Evolutionary conservation across 1,139 yeast species (phyloP), one percentile per base, ranked within the genome.

Genomic region (Eremothecium gossypii): DNA sequence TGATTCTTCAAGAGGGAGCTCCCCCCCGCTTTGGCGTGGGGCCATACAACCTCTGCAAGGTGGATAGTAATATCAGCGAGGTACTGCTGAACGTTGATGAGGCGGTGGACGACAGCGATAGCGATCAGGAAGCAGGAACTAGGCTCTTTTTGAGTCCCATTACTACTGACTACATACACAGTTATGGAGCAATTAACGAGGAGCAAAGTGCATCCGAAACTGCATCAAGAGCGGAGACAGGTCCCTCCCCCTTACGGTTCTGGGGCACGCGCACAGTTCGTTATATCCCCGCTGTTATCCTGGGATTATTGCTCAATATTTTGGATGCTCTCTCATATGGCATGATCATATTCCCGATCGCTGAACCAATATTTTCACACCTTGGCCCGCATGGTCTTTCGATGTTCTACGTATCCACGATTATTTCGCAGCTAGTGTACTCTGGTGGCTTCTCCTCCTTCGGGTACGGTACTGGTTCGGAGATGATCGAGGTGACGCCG

Each of bases 401-500:
- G 2, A 85, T 91, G 94, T 91, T 91, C 61, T 91, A 91, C 63
- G 74, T 91, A 36, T 84, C 95, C 7, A 84, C 96, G 41, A 74
- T 91, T 23, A 75, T 89, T 1, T 83, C 96, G 0, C 98, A 91
- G 58, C 66, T 87, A 50, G 83, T 86, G 3, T 89, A 76, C 58
- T 87, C 97, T 0, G 64, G 83, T 27, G 98, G 98, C 13, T 95
- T 94, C 2, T 84, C 95, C 9, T 83, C 86, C 4, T 91, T 91
- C 65, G 78, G 77, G 48, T 75, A 91, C 7, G 96, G 95, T 8
- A 80, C 89, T 40, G 98, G 98, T 0, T 84, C 96, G 3, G 98
- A 91, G 65, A 91, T 91, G 98, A 91, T 91, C 51, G 98, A 91
- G 63, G 89, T 91, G 14, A 94, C 96, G 1, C 98, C 98, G 1